A percentile compares a stretch with the other conserved stretches of the same genome.
Conservation (phyloP, 352 stramenopile genomes). For the Phytophthora cactorum region DNA sequence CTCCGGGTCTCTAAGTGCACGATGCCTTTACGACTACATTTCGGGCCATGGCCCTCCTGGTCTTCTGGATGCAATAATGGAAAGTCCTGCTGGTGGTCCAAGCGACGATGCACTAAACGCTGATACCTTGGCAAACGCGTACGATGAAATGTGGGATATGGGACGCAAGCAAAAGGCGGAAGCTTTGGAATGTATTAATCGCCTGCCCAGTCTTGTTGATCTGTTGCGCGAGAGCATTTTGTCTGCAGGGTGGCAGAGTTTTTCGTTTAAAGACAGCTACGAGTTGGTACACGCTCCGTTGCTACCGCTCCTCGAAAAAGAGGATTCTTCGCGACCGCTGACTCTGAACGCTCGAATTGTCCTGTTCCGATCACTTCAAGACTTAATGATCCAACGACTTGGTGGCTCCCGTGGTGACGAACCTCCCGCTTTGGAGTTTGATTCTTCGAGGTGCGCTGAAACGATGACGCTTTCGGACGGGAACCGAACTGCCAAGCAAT, state of each 20-base stretch:
- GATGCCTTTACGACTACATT: constrained; percentile 77
- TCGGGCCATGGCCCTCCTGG: constrained; percentile 58
- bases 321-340: constrained; percentile 17
- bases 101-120: constrained; percentile 51
- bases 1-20: constrained; percentile 63
- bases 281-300: constrained; percentile 71
- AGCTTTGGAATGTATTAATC: constrained; percentile 75
- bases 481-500: constrained; percentile 88
- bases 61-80: constrained; percentile 54
- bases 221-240: constrained; percentile 75
- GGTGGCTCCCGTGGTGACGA: constrained; percentile 76
- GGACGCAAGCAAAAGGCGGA: constrained; percentile 63
- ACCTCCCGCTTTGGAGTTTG: constrained; percentile 84
- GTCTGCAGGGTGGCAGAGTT: constrained; percentile 53
- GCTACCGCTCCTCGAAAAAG: constrained; percentile 66
- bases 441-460: constrained; percentile 85
- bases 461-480: constrained; percentile 89
- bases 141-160: constrained; percentile 77
- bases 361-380: constrained; percentile 82
- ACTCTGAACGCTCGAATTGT: constrained; percentile 59
- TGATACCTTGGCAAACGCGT: constrained; percentile 64
- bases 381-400: constrained; percentile 86
- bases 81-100: constrained; percentile 28
- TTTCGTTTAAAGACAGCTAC: constrained; percentile 70
- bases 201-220: constrained; percentile 61